Base-by-base conservation (phyloP, 345 rosid species). In the Passiflora organensis region DNA sequence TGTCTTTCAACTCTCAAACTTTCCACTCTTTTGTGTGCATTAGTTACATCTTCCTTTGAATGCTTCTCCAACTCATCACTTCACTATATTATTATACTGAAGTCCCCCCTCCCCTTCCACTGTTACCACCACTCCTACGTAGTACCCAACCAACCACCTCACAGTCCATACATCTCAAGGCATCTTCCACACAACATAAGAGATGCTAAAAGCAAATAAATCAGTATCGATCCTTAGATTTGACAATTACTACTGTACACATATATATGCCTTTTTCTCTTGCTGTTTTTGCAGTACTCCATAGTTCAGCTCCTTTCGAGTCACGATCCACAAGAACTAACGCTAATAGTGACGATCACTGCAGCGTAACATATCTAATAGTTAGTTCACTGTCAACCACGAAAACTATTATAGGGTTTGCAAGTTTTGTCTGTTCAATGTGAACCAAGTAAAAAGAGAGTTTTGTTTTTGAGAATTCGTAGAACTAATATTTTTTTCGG, bases 341-440 rank as follows among this genome's bases (percentile, higher is more conserved):
- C 8, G 34, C n/a, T n/a, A n/a, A n/a, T n/a, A n/a, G n/a, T n/a
- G n/a, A n/a, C n/a, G n/a, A n/a, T n/a, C n/a, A n/a, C n/a, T n/a
- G n/a, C n/a, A n/a, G n/a, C n/a, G n/a, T n/a, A n/a, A n/a, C n/a
- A n/a, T n/a, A n/a, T n/a, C n/a, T n/a, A n/a, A n/a, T 17, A 50
- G 82, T 70, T 66, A 57, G 76, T 58, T 76, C 67, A 72, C 52
- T 78, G 78, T 69, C 74, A 83, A 49, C 80, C 73, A 80, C 68
- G 63, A 44, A 59, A 69, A 69, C 18, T 21, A 39, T 13, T 21
- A 39, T 13, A 3, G 23, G 41, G 43, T 58, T 43, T 22, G 46
- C 32, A 20, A 55, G 48, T 64, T 52, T 25, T 59, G 41, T 58
- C 48, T 56, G 65, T 51, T 58, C 63, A 54, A 32, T 66, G 55